Percentiles rank a stretch among this genome's conserved stretches.
These are phyloP conservation scores for Albugo laibachii DNA, from an alignment of 352 stramenopile species.

Conservation along the genomic window DNA sequence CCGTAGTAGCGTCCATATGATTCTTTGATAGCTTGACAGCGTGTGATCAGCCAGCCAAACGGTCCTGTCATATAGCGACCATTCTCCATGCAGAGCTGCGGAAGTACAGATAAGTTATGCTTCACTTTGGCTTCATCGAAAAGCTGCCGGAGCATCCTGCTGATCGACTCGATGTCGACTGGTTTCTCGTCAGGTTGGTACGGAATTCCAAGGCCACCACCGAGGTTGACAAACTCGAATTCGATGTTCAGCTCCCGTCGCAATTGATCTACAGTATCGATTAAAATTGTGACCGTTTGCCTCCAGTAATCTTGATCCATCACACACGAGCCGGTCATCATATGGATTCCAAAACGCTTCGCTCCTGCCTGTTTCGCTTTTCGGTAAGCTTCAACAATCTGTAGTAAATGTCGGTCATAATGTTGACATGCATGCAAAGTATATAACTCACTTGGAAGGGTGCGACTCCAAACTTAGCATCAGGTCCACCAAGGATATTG, in stretches of 20 bases:
- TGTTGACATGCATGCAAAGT: not conserved
- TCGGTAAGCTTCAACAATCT: constrained; percentile 72
- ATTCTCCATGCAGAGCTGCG: constrained; percentile 78
- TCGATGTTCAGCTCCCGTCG: constrained; percentile 66
- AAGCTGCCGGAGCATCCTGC: constrained; percentile 47
- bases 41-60: constrained; percentile 68
- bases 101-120: constrained; percentile 36
- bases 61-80: constrained; percentile 77
- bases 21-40: constrained; percentile 74
- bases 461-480: constrained; percentile 79
- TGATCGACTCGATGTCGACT: constrained; percentile 50
- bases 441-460: constrained; percentile 29
- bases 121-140: constrained; percentile 57
- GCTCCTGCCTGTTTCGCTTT: constrained; percentile 54
- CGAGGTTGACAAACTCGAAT: constrained; percentile 86
- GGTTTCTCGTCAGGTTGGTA: constrained; percentile 55
- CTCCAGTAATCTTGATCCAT: constrained; percentile 81
- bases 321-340: constrained; percentile 83
- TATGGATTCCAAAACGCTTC: constrained; percentile 80
- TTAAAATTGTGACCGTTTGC: constrained; percentile 69
- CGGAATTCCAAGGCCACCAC: constrained; percentile 70
- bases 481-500: constrained; percentile 71
- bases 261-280: constrained; percentile 61
- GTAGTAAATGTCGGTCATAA: not conserved
- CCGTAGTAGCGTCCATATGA: constrained; percentile 75